Evolutionary conservation across 192 early-diverging fungal genomes (phyloP).

Genomic region (Dimargaris xerosporica): DNA sequence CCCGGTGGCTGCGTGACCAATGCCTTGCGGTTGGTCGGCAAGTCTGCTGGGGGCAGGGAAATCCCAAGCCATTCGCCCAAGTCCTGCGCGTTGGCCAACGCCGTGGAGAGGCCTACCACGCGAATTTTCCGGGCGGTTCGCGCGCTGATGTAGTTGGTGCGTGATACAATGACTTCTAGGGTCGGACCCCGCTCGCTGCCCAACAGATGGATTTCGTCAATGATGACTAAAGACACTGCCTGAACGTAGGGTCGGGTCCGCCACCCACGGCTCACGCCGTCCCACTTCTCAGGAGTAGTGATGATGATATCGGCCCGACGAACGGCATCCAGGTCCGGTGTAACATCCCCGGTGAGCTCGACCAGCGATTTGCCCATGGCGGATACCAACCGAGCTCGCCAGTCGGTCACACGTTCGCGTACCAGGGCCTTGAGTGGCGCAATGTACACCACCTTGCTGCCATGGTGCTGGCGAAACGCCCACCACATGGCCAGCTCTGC

Average conservation of each 20-base stretch:
- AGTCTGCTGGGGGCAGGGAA: slow-evolving; percentile 16
- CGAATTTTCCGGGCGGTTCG: slow-evolving; percentile 62
- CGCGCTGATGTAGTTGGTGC: slow-evolving; percentile 93
- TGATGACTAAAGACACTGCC: slow-evolving; percentile 78
- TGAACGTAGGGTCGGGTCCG: slow-evolving; percentile 79
- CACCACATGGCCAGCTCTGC: slow-evolving; percentile 94
- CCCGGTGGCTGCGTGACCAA: slow-evolving; percentile 24
- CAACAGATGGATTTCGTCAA: slow-evolving; percentile 97
- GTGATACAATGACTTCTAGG: slow-evolving; percentile 92
- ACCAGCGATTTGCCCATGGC: slow-evolving; percentile 73
- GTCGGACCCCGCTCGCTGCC: slow-evolving; percentile 95
- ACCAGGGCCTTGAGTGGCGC: slow-evolving; percentile 96
- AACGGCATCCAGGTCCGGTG: slow-evolving; percentile 77
- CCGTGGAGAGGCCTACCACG: slow-evolving; percentile 90
- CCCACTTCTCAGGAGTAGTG: slow-evolving; percentile 98
- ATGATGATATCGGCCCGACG: slow-evolving; percentile 89
- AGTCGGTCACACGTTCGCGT: slow-evolving; percentile 84
- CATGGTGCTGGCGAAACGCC: slow-evolving; percentile 69
- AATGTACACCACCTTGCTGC: slow-evolving; percentile 88
- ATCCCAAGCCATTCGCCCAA: slow-evolving; percentile 96
- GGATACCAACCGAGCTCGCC: slow-evolving; percentile 51
- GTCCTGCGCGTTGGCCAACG: slow-evolving; percentile 90
- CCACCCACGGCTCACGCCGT: slow-evolving; percentile 90
- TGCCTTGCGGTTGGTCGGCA: neutral
- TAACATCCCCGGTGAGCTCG: slow-evolving; percentile 91